Conservation (phyloP, 441 rosid genomes). For the Adansonia madagascariensis region DNA sequence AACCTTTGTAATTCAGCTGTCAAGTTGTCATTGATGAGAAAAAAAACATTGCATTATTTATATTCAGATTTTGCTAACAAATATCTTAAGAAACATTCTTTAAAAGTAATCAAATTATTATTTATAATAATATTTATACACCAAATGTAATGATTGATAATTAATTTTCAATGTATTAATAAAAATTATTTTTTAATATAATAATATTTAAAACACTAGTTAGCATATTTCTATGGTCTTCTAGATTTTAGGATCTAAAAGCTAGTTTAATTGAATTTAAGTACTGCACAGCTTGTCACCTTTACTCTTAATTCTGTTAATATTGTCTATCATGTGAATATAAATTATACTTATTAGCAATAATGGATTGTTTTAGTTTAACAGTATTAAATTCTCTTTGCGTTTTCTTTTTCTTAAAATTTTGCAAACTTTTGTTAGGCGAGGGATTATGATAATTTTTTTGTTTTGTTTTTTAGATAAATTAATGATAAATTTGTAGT, state of each 20-base stretch:
- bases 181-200: no score
- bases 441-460: background rate
- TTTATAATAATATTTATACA: no score
- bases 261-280: background rate
- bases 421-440: conserved; percentile 14
- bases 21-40: background rate
- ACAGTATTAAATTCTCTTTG: background rate
- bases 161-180: no score
- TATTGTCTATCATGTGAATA: background rate
- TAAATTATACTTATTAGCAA: no score
- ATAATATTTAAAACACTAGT: no score
- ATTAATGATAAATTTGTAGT: background rate
- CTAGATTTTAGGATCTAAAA: background rate
- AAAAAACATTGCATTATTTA: no score
- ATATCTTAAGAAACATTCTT: no score
- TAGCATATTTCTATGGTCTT: background rate
- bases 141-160: no score
- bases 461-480: background rate
- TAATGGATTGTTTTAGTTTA: background rate
- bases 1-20: conserved; percentile 9
- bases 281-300: background rate
- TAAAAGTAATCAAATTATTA: no score
- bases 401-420: background rate
- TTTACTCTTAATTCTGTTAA: background rate
- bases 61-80: no score